These are phyloP conservation scores for Ophiorrhiza pumila DNA, from an alignment of 257 asterid genomes.

Conservation along the genomic window DNA sequence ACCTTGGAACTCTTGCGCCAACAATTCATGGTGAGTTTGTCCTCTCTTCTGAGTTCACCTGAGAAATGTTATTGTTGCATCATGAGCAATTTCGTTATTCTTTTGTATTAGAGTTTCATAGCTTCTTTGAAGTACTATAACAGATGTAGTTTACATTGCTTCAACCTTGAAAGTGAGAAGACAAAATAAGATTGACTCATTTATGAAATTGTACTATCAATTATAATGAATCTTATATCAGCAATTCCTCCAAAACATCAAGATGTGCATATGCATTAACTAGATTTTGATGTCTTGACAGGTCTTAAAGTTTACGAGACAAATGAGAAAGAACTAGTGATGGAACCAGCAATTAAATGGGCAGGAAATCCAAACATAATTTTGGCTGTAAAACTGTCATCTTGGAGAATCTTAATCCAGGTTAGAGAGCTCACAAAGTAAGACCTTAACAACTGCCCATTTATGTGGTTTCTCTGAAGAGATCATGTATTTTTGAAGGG, in stretches of 20 bases:
- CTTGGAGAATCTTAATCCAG: constrained; percentile 52
- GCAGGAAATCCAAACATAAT: constrained; percentile 79
- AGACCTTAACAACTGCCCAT: constrained; percentile 2
- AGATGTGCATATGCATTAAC: not conserved
- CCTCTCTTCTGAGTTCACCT: not conserved
- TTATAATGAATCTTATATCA: no score
- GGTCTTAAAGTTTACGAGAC: constrained; percentile 81
- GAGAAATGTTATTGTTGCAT: not conserved
- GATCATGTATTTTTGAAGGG: constrained; percentile 7
- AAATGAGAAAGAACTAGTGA: constrained; percentile 75
- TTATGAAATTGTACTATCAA: no score
- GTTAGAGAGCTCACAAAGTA: constrained; percentile 33
- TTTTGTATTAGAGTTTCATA: not conserved
- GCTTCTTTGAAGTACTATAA: not conserved
- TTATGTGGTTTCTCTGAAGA: constrained; percentile 1
- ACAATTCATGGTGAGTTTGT: constrained; percentile 62
- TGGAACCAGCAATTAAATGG: constrained; percentile 83
- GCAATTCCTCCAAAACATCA: not conserved
- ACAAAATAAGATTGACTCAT: no score
- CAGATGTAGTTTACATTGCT: no score
- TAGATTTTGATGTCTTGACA: constrained; percentile 18
- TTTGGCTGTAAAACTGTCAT: constrained; percentile 45
- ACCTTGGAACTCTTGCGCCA: constrained; percentile 82
- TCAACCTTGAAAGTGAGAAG: not conserved
- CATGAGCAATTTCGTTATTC: not conserved